These are phyloP conservation scores for Diaporthe caulivora DNA, from an alignment of 2,329 filamentous ascomycete species.

Conservation along the genomic window DNA sequence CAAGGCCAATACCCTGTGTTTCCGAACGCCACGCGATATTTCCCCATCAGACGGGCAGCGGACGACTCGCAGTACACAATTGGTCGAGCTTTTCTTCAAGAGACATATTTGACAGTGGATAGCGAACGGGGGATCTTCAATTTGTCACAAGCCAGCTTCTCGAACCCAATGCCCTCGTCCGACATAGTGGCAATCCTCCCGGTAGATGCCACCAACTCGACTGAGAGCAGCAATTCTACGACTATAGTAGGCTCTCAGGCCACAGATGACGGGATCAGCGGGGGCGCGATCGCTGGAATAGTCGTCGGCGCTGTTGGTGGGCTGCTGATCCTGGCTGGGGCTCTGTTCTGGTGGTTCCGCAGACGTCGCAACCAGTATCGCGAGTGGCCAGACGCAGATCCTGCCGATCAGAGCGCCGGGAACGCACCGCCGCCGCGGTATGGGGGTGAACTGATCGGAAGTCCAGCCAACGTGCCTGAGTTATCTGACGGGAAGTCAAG, in stretches of 20 bases:
- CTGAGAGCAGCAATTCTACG: background rate
- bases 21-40: slow-evolving; percentile 16
- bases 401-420: background rate
- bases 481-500: slow-evolving; percentile 16
- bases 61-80: slow-evolving; percentile 26
- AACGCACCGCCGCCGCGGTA: background rate
- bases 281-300: slow-evolving; percentile 5
- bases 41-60: slow-evolving; percentile 9
- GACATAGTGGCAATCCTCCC: slow-evolving; percentile 1
- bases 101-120: slow-evolving; percentile 20
- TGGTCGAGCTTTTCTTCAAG: slow-evolving; percentile 20
- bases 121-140: slow-evolving; percentile 22
- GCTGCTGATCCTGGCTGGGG: background rate
- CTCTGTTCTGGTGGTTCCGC: slow-evolving; percentile 15
- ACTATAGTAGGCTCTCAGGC: background rate
- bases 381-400: slow-evolving; percentile 21
- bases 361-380: background rate
- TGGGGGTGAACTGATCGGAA: slow-evolving; percentile 7
- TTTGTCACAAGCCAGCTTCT: slow-evolving; percentile 14
- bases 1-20: slow-evolving; percentile 18
- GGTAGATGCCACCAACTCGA: slow-evolving; percentile 4
- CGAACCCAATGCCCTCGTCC: slow-evolving; percentile 13
- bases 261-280: background rate
- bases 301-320: background rate
- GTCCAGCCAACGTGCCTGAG: background rate